Percentiles rank a stretch among this genome's conserved stretches.
Conservation (phyloP, 176 grass and related monocot genomes). For the Oryza punctata region DNA sequence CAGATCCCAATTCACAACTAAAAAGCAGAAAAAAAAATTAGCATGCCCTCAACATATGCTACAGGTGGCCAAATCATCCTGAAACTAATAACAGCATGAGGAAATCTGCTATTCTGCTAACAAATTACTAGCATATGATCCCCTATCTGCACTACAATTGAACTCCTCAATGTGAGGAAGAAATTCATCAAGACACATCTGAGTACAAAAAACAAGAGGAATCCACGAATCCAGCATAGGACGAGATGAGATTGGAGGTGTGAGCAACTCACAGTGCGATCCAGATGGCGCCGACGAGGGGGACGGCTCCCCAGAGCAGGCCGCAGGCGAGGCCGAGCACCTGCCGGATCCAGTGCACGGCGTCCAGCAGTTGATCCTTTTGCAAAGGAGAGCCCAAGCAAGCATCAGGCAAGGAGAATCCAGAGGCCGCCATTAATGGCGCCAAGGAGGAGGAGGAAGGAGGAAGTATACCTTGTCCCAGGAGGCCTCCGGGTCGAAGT, state of each 20-base stretch:
- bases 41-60: neutral
- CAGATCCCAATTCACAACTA: neutral
- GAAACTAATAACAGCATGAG: neutral
- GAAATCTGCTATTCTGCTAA: neutral
- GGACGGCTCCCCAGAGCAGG: constrained; percentile 82
- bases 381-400: neutral
- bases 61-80: neutral
- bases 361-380: constrained; percentile 91
- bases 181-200: neutral
- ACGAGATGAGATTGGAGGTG: neutral
- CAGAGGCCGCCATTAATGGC: too few species aligned
- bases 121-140: neutral
- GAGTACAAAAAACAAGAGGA: neutral
- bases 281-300: constrained; percentile 87
- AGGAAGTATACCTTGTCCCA: constrained; percentile 62
- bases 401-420: neutral
- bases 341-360: constrained; percentile 97
- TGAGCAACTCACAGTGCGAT: constrained; percentile 71
- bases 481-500: constrained; percentile 80
- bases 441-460: neutral
- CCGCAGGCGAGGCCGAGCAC: constrained; percentile 71
- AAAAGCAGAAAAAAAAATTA: neutral
- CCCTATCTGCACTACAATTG: neutral
- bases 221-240: neutral
- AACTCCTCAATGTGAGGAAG: neutral